Percentiles rank a stretch among this genome's conserved stretches.
These are phyloP conservation scores for Quercus lobata DNA, from an alignment of 331 rosid genomes.

Conservation along the genomic window DNA sequence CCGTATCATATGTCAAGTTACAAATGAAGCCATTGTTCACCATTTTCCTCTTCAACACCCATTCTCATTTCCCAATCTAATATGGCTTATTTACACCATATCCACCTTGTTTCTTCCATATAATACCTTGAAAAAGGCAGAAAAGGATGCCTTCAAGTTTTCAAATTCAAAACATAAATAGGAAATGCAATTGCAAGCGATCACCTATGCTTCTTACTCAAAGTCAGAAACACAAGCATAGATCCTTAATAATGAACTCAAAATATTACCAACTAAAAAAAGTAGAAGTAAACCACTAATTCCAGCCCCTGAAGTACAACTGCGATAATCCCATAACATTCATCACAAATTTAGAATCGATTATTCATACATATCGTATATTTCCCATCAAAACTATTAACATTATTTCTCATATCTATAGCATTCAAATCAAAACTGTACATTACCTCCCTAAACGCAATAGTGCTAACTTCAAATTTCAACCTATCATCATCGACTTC, in stretches of 20 bases:
- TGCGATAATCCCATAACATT: too few species aligned
- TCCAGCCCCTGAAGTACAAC: background rate
- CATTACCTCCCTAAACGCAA: constrained; percentile 77
- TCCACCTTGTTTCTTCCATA: too few species aligned
- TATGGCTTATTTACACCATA: too few species aligned
- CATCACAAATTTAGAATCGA: background rate
- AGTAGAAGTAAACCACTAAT: background rate
- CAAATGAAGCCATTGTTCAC: background rate
- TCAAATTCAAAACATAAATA: too few species aligned
- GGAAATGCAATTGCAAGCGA: too few species aligned
- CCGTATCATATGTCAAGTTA: too few species aligned
- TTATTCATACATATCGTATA: background rate
- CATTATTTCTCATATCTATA: background rate
- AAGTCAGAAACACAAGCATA: too few species aligned
- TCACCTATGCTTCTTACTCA: too few species aligned
- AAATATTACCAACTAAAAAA: background rate
- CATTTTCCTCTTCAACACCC: background rate
- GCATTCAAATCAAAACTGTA: background rate
- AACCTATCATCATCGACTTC: constrained; percentile 84
- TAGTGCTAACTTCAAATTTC: constrained; percentile 87
- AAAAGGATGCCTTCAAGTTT: too few species aligned
- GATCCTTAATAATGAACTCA: background rate
- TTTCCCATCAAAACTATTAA: too few species aligned
- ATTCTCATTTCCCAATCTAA: too few species aligned
- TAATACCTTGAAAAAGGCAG: too few species aligned